Evolutionary conservation across 2,329 filamentous ascomycete genomes (phyloP), one percentile per base, ranked within the genome.

Genomic region (Fusarium fracticaudum): DNA sequence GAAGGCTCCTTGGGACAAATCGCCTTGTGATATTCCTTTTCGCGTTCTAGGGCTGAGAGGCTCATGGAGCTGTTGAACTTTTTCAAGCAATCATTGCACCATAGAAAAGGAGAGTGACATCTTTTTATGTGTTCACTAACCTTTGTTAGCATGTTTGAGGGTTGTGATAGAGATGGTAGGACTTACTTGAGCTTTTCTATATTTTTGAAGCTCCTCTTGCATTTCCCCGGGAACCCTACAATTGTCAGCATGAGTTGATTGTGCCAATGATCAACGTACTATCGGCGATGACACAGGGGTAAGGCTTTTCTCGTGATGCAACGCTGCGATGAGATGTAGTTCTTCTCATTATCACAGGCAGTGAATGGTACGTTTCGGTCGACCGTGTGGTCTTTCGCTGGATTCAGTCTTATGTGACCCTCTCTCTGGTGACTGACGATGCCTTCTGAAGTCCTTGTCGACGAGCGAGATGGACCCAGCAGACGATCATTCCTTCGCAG

Each of bases 121-220:
- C 67, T 11, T 10, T 69, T 69, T 4, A 69, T 26, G 3, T 69
- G 67, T 2, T 70, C 67, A 15, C 67, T 70, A 2, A 14, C 2
- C 1, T 6, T 8, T 17, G 35, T 69, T 51, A 69, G 51, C 15
- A 38, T 14, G 18, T 13, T 9, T 8, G 9, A 2, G 13, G 4
- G 10, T 7, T 10, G 1, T 1, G 5, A 3, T 0, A 2, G 14
- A 4, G 8, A 1, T 3, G 2, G 1, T 4, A 17, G 8, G 15
- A 22, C 67, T 18, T 1, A 70, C 67, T 70, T 70, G 9, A 38
- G 66, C 29, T 65, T 70, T 17, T 65, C 51, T 9, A 70, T 65
- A 6, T 12, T 70, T 1, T 22, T 41, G 9, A 70, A 70, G 2
- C 18, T n/a, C 18, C 47, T 69, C 2, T 59, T 8, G 4, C 67